Evolutionary conservation across 495 filamentous ascomycete genomes (phyloP).

Genomic region (Physcia stellaris): DNA sequence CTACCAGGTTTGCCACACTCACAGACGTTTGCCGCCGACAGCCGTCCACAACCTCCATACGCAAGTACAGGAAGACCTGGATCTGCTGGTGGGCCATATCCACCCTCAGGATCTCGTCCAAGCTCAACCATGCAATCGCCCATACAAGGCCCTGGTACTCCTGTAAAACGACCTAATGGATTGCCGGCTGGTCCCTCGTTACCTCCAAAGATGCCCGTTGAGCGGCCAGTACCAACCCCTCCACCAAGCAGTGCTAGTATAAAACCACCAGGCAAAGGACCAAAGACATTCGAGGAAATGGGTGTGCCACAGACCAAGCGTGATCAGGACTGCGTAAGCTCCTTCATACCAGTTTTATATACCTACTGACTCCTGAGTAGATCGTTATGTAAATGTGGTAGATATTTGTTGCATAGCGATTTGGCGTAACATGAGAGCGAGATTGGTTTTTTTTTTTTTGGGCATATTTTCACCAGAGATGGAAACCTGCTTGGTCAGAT

Average conservation of each 20-base stretch:
- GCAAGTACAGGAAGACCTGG: slow-evolving; percentile 1
- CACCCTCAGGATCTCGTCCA: background rate
- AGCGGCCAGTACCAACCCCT: slow-evolving; percentile 19
- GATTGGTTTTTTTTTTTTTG: no score
- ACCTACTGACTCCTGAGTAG: slow-evolving; percentile 26
- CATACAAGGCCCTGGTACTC: background rate
- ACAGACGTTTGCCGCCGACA: slow-evolving; percentile 7
- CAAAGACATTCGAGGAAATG: slow-evolving; percentile 97
- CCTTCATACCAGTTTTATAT: background rate
- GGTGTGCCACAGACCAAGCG: slow-evolving; percentile 70
- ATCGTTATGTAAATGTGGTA: slow-evolving; percentile 42
- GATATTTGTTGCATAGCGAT: slow-evolving; percentile 5
- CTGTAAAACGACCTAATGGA: no score
- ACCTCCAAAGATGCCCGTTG: slow-evolving; percentile 10
- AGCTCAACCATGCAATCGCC: background rate
- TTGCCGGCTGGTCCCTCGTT: no score
- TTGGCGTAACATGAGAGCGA: no score
- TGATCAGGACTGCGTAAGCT: slow-evolving; percentile 82
- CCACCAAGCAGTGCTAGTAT: slow-evolving; percentile 12
- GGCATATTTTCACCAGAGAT: no score
- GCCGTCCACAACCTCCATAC: slow-evolving; percentile 5
- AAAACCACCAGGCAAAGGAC: slow-evolving; percentile 59
- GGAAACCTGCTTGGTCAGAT: no score
- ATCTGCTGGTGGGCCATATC: background rate
- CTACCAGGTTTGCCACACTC: slow-evolving; percentile 11